Conservation (phyloP, 768 basidiomycete genomes). For the Phylloporus rhodoxanthus region DNA sequence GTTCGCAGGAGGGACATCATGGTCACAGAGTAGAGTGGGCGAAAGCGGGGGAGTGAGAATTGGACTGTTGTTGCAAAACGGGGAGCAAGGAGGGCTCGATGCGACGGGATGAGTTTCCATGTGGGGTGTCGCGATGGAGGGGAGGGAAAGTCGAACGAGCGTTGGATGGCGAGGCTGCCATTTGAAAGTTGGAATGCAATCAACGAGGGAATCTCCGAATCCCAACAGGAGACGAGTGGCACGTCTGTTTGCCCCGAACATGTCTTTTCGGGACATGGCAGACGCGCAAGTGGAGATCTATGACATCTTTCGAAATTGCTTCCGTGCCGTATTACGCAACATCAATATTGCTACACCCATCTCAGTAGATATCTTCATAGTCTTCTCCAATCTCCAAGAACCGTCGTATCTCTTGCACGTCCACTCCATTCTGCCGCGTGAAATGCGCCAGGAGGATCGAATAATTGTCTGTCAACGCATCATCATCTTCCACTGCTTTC, state of each 20-base stretch:
- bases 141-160: background rate
- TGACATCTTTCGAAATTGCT: conserved; percentile 7
- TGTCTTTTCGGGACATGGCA: conserved; percentile 20
- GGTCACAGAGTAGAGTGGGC: background rate
- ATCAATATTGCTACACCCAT: background rate
- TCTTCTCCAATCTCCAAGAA: conserved; percentile 65
- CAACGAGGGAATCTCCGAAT: conserved; percentile 12
- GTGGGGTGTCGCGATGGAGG: conserved; percentile 3
- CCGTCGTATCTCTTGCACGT: conserved; percentile 57
- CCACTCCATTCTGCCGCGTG: conserved; percentile 54
- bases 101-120: background rate
- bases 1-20: background rate
- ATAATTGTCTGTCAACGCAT: conserved; percentile 55
- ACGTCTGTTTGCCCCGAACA: conserved; percentile 11
- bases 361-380: conserved; percentile 65
- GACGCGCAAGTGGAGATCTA: background rate
- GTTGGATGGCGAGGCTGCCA: conserved; percentile 1
- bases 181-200: conserved; percentile 20
- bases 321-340: conserved; percentile 16
- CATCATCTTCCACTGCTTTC: background rate
- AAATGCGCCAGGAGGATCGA: conserved; percentile 59
- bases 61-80: conserved; percentile 1
- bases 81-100: background rate
- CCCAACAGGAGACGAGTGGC: conserved; percentile 8
- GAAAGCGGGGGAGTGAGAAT: background rate